phyloP scores from a whole-genome alignment of 352 stramenopile genomes.

The Globisporangium acanthophoron region DNA sequence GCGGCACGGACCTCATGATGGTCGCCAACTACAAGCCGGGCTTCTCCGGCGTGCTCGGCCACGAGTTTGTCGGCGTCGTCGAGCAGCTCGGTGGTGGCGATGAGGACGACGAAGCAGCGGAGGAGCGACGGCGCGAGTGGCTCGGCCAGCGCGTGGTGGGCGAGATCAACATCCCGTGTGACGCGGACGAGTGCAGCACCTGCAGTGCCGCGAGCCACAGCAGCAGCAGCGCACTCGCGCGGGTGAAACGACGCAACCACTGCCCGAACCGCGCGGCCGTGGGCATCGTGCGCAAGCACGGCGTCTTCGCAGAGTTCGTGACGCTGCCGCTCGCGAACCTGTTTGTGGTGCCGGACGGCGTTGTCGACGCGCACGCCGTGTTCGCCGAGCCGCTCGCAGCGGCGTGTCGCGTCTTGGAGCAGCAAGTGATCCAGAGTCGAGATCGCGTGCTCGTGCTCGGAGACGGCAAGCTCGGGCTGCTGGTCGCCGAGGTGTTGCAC shows the following conservation, averaged over 20 bases:
- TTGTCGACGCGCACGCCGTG: slow-evolving; percentile 68
- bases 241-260: slow-evolving; percentile 68
- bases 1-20: slow-evolving; percentile 71
- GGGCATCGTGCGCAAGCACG: slow-evolving; percentile 76
- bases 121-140: slow-evolving; percentile 17
- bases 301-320: slow-evolving; percentile 83
- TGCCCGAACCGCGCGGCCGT: slow-evolving; percentile 81
- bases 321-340: slow-evolving; percentile 79
- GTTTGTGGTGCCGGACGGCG: slow-evolving; percentile 58
- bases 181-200: slow-evolving; percentile 38
- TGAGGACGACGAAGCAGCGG: slow-evolving; percentile 7
- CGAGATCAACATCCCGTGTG: slow-evolving; percentile 90
- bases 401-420: slow-evolving; percentile 81
- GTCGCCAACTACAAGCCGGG: slow-evolving; percentile 67
- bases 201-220: slow-evolving; percentile 8
- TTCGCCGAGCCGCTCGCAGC: slow-evolving; percentile 86
- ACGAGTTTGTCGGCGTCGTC: slow-evolving; percentile 90
- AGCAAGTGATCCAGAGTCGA: slow-evolving; percentile 46
- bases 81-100: slow-evolving; percentile 37
- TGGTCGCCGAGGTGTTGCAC: slow-evolving; percentile 80
- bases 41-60: slow-evolving; percentile 67
- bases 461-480: slow-evolving; percentile 87
- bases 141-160: slow-evolving; percentile 83
- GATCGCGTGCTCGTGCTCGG: slow-evolving; percentile 79
- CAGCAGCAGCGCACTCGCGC: slow-evolving; percentile 18